Conservation (phyloP, 441 rosid genomes). For the Oxalis stricta region DNA sequence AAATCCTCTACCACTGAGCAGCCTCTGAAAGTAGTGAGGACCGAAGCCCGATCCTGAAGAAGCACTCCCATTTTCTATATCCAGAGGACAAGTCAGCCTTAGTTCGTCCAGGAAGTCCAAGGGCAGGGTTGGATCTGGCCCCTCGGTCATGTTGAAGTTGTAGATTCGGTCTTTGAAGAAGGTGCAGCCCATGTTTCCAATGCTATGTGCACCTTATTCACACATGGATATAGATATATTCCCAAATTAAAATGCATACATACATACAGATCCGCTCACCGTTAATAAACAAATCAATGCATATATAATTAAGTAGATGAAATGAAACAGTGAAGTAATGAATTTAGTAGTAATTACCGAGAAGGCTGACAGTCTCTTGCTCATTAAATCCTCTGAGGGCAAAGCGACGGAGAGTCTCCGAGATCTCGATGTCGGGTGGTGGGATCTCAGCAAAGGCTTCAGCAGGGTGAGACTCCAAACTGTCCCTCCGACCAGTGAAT, state of each 20-base stretch:
- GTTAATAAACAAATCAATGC: no score
- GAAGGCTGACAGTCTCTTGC: slow-evolving; percentile 32
- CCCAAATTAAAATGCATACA: no score
- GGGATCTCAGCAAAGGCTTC: slow-evolving; percentile 30
- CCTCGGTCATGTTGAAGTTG: slow-evolving; percentile 20
- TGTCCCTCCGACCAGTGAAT: slow-evolving; percentile 37
- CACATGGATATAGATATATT: no score
- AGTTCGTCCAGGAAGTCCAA: slow-evolving; percentile 20
- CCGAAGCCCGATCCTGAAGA: slow-evolving; percentile 26
- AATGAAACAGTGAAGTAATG: background rate
- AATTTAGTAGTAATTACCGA: slow-evolving; percentile 16
- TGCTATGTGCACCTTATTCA: slow-evolving; percentile 32
- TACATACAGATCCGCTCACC: no score
- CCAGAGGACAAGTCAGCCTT: slow-evolving; percentile 13
- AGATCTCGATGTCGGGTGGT: slow-evolving; percentile 20
- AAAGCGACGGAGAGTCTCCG: slow-evolving; percentile 19
- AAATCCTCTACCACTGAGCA: slow-evolving; percentile 33
- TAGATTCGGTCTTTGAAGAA: slow-evolving; percentile 21
- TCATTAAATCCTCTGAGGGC: slow-evolving; percentile 25
- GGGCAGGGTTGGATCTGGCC: slow-evolving; percentile 20
- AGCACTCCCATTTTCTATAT: background rate
- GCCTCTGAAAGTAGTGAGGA: slow-evolving; percentile 21
- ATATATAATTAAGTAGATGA: background rate
- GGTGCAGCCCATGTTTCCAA: slow-evolving; percentile 27
- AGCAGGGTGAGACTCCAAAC: slow-evolving; percentile 19